These are phyloP conservation scores for Clathrus columnatus DNA, from an alignment of 768 basidiomycete species.

Conservation along the genomic window DNA sequence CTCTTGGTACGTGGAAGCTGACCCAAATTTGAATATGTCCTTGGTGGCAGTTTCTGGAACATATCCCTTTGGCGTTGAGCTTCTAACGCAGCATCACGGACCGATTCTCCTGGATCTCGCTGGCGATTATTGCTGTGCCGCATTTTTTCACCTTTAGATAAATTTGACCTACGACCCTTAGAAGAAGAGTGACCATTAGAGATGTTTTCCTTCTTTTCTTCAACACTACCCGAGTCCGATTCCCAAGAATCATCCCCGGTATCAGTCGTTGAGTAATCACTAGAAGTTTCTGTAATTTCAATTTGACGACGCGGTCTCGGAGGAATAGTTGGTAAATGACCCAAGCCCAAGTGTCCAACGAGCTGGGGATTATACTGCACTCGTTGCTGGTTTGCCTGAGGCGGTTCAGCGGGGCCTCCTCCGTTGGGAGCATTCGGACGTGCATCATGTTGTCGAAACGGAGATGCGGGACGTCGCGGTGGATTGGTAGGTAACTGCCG, in stretches of 20 bases:
- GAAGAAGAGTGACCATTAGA: constrained; percentile 36
- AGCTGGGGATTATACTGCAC: background rate
- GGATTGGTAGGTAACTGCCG: constrained; percentile 9
- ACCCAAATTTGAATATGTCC: constrained; percentile 53
- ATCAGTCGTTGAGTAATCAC: constrained; percentile 2
- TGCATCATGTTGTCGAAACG: background rate
- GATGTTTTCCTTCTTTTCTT: constrained; percentile 29
- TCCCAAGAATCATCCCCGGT: constrained; percentile 30
- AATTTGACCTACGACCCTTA: constrained; percentile 36
- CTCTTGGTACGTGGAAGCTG: constrained; percentile 30
- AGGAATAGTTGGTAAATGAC: constrained; percentile 5
- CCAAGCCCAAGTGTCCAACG: background rate
- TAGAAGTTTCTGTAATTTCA: background rate
- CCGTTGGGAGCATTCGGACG: background rate
- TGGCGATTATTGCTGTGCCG: constrained; percentile 25
- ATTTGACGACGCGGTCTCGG: background rate
- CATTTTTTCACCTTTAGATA: constrained; percentile 15
- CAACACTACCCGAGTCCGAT: constrained; percentile 29
- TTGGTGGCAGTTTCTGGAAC: constrained; percentile 57
- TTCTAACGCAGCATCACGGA: constrained; percentile 48
- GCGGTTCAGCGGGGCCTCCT: background rate
- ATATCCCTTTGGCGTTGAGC: constrained; percentile 58
- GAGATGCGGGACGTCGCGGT: background rate
- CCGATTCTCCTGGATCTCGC: constrained; percentile 15
- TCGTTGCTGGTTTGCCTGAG: background rate